phyloP scores from a whole-genome alignment of 805 yeast species.

The Starmerella ratchasimensis region DNA sequence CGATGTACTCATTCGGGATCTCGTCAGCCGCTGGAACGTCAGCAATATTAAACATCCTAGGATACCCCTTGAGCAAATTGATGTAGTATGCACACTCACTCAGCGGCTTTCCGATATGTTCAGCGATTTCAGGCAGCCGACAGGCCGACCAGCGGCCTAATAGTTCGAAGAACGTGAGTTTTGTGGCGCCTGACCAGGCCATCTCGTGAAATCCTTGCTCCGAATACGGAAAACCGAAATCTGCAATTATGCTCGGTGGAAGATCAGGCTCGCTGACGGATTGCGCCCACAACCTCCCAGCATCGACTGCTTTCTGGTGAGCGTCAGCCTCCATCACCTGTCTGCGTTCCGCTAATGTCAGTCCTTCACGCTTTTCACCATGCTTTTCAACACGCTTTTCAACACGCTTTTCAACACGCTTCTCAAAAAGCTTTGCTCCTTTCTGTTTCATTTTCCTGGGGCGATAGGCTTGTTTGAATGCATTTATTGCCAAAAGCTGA shows the following conservation, averaged over 20 bases:
- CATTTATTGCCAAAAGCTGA: too few relatives aligned
- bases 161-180: conserved; percentile 12
- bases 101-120: conserved; percentile 10
- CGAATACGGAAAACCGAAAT: neutral
- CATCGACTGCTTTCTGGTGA: conserved; percentile 5
- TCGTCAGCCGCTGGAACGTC: conserved; percentile 18
- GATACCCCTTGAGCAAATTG: neutral
- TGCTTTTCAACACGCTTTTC: too few relatives aligned
- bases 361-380: too few relatives aligned
- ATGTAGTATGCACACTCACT: conserved; percentile 15
- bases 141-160: conserved; percentile 13
- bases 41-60: neutral
- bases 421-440: too few relatives aligned
- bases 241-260: neutral
- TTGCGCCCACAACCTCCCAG: conserved; percentile 9
- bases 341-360: too few relatives aligned
- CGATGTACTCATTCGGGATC: conserved; percentile 3
- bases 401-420: too few relatives aligned
- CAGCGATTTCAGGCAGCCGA: conserved; percentile 11
- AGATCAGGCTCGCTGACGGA: too few relatives aligned
- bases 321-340: conserved; percentile 4
- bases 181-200: too few relatives aligned
- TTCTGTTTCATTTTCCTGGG: too few relatives aligned
- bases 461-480: too few relatives aligned
- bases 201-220: too few relatives aligned